Conservation (phyloP, 2,329 filamentous ascomycete genomes). For the Cryphonectria japonica region DNA sequence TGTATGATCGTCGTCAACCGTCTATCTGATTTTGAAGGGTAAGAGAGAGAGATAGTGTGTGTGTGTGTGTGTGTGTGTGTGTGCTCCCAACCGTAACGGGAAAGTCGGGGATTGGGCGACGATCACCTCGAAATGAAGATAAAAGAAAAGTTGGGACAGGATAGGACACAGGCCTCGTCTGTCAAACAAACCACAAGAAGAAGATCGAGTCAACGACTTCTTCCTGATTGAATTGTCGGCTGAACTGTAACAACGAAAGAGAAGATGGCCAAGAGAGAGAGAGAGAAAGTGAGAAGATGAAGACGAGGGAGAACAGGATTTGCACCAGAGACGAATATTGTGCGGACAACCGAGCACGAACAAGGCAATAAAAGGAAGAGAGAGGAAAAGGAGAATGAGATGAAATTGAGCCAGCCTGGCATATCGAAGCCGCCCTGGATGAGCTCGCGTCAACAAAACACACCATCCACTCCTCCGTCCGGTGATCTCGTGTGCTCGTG, state of each 20-base stretch:
- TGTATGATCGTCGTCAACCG: background rate
- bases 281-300: background rate
- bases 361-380: background rate
- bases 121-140: background rate
- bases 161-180: background rate
- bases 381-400: background rate
- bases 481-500: constrained; percentile 1
- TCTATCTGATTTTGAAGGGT: background rate
- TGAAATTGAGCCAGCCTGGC: background rate
- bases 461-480: background rate
- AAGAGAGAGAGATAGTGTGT: background rate
- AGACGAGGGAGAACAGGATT: background rate
- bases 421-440: background rate
- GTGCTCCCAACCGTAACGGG: background rate
- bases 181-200: background rate
- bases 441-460: background rate
- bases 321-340: background rate
- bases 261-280: background rate
- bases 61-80: background rate
- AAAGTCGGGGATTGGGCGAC: constrained; percentile 1
- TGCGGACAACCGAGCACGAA: background rate
- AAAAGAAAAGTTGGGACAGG: background rate
- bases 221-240: background rate
- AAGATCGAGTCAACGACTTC: background rate
- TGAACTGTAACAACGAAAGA: background rate